Percentiles rank a stretch among this genome's conserved stretches.
Conservation (phyloP, 768 basidiomycete genomes). For the Steccherinum ochraceum region DNA sequence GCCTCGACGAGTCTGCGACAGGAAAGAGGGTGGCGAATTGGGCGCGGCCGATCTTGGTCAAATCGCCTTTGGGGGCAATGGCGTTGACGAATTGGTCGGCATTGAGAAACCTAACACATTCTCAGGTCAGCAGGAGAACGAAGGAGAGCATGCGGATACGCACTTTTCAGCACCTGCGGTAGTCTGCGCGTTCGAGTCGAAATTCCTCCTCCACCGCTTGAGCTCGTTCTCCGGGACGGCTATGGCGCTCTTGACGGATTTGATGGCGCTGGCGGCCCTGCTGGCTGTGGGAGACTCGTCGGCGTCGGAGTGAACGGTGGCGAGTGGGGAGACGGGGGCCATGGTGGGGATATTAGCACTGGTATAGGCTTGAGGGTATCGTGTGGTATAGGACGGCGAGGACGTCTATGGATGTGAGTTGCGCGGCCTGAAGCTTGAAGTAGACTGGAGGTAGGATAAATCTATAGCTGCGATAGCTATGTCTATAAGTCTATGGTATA, state of each 20-base stretch:
- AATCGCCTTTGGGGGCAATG: conserved; percentile 82
- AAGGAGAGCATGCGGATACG: conserved; percentile 22
- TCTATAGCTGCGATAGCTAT: no score
- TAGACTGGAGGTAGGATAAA: no score
- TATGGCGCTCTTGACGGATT: conserved; percentile 62
- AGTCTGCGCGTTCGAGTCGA: conserved; percentile 76
- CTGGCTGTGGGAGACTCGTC: conserved; percentile 30
- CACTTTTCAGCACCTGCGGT: conserved; percentile 77
- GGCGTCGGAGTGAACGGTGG: conserved; percentile 51
- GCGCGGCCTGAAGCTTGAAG: no score
- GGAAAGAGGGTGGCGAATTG: conserved; percentile 90
- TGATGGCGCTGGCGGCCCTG: conserved; percentile 42
- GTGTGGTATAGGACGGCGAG: neutral
- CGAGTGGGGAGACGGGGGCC: conserved; percentile 27
- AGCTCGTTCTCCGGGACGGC: conserved; percentile 76
- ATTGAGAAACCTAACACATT: conserved; percentile 66
- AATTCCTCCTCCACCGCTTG: conserved; percentile 82
- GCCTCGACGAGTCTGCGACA: conserved; percentile 74
- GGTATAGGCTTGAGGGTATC: conserved; percentile 11
- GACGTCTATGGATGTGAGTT: no score
- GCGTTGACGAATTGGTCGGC: conserved; percentile 89
- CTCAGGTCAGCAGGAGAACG: neutral
- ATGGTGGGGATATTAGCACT: conserved; percentile 3
- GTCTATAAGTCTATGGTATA: no score
- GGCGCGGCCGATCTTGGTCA: conserved; percentile 77